A percentile compares a stretch with the other conserved stretches of the same genome.
phyloP scores from a whole-genome alignment of 768 basidiomycete genomes.

The Tylopilus cervinicoccineus region DNA sequence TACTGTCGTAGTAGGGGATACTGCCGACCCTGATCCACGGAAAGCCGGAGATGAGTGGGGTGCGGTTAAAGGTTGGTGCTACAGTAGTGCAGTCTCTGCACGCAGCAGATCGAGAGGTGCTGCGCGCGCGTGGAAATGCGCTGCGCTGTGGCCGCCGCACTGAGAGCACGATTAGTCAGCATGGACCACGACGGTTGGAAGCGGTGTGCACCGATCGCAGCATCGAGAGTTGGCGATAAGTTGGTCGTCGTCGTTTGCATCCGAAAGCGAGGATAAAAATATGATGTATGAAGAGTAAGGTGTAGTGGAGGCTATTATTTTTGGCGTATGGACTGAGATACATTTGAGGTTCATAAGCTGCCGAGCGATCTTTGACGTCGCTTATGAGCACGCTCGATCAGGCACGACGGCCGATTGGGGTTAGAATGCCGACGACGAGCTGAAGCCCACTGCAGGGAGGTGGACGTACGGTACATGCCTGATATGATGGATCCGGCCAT shows the following conservation, averaged over 20 bases:
- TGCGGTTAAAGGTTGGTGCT: conserved; percentile 2
- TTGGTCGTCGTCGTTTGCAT: not conserved
- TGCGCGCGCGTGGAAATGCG: conserved; percentile 23
- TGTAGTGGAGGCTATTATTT: conserved; percentile 28
- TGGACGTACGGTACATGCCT: conserved; percentile 7
- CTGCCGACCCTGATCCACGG: conserved; percentile 30
- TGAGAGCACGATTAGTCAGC: conserved; percentile 20
- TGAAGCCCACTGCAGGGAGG: not conserved
- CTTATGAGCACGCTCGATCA: conserved; percentile 26
- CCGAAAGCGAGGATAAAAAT: conserved; percentile 20
- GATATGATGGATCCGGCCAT: conserved; percentile 12
- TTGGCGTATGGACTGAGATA: conserved; percentile 24
- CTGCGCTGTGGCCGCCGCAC: conserved; percentile 21
- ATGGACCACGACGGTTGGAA: conserved; percentile 14
- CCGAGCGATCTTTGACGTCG: conserved; percentile 23
- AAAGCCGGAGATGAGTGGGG: conserved; percentile 20
- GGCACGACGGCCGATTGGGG: conserved; percentile 18
- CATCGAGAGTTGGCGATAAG: not conserved
- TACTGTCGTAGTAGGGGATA: too few relatives aligned
- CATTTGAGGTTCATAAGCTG: conserved; percentile 17
- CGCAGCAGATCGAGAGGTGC: conserved; percentile 4
- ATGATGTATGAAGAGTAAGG: conserved; percentile 21
- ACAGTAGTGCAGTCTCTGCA: conserved; percentile 2
- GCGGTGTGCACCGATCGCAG: conserved; percentile 1
- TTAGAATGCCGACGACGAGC: conserved; percentile 15